Evolutionary conservation across 2,329 filamentous ascomycete genomes (phyloP), one percentile per base, ranked within the genome.

Genomic region (Botrytis paeoniae): DNA sequence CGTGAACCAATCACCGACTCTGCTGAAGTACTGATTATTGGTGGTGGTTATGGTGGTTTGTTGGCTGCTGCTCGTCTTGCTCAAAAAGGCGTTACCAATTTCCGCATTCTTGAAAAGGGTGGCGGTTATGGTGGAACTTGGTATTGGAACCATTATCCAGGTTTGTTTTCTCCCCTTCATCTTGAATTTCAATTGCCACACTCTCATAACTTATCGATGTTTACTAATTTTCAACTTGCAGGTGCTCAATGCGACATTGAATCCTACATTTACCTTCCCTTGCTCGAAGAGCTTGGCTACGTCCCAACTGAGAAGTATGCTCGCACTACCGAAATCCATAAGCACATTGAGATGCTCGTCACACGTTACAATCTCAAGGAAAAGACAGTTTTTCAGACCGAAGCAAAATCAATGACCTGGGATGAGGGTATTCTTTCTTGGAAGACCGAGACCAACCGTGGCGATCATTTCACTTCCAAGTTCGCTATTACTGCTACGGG

Each of bases 171-270:
- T 60, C 45, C 16, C 48, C 1, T 3, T 18, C 5, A n/a, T 70
- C 18, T 20, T 3, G 14, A 70, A 18, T n/a, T 22, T 51, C 66
- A 25, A 25, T 62, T 20, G 4, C 14, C 71, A 1, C 35, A n/a
- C 41, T 12, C 41, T 72, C 63, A 73, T 79, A 32, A 86, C 89
- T 16, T 86, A 84, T 83, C 86, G 84, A 48, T 81, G 85, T 65
- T 3, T 90, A 89, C 80, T 87, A 84, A 65, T 88, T 85, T 78
- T 88, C 85, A 18, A 90, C 89, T 86, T 87, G 25, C 70, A 89
- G 63, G 71, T 69, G 63, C 65, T 70, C 64, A 72, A 69, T 69
- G 71, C 62, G 71, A 72, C 25, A 72, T 69, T 22, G 71, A 72
- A 69, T 72, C 71, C 14, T 72, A 72, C n/a, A 72, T 72, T 14